Conservation (phyloP, 306 rosid genomes). For the Canavalia ensiformis region DNA sequence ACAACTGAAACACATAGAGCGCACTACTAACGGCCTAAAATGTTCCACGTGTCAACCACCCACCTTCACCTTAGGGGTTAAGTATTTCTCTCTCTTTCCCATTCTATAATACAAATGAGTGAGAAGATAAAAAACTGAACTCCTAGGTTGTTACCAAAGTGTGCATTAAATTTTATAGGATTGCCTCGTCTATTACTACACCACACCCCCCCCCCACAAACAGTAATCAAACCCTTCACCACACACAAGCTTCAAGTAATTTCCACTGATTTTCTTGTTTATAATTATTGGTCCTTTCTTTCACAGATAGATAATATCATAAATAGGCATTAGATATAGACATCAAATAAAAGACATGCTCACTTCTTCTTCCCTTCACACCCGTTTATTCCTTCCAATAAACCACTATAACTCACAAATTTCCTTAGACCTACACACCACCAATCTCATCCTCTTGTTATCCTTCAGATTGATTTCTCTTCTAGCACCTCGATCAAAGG, state of each 20-base stretch:
- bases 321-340: conserved; percentile 51
- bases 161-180: conserved; percentile 48
- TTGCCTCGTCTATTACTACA: conserved; percentile 45
- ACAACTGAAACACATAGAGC: conserved; percentile 42
- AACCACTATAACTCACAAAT: conserved; percentile 38
- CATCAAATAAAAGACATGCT: conserved; percentile 63
- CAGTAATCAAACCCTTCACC: conserved; percentile 51
- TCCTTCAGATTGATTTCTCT: conserved; percentile 60
- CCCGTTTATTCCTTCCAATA: conserved; percentile 51
- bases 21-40: conserved; percentile 67
- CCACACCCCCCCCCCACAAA: conserved; percentile 55
- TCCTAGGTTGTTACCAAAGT: conserved; percentile 52
- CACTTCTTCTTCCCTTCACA: conserved; percentile 69
- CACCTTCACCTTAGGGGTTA: conserved; percentile 75
- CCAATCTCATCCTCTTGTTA: conserved; percentile 52
- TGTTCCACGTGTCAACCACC: conserved; percentile 69
- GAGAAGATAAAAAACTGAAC: conserved; percentile 35
- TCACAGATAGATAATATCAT: conserved; percentile 37
- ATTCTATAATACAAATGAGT: conserved; percentile 57
- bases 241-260: conserved; percentile 41
- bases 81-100: conserved; percentile 58
- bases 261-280: conserved; percentile 27
- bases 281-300: conserved; percentile 31
- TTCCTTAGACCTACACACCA: conserved; percentile 20
- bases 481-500: conserved; percentile 58